Evolutionary conservation across 83 land plant species (phyloP), one percentile per base, ranked within the genome.

Genomic region (Thuja plicata): DNA sequence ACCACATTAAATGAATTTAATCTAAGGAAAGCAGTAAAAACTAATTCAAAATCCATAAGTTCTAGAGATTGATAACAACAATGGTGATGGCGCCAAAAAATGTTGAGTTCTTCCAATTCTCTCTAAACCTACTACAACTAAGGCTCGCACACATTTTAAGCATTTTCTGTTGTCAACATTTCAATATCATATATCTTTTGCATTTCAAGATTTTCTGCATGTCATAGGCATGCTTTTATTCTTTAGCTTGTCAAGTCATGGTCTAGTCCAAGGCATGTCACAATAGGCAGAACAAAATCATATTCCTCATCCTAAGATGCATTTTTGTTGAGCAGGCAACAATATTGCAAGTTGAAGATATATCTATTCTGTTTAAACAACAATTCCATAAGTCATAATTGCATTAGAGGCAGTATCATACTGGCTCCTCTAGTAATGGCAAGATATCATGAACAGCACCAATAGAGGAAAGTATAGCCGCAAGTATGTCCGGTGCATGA

Each of bases 401-500:
- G 57, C 57, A 84, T 46, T 24, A 35, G 37, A 57, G 37, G 19
- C 48, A 57, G 87, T 37, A 27, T 24, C 73, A 66, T 96, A 98
- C 99, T 90, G 99, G 99, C 89, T 98, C 99, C 89, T 95, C 97
- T 89, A 98, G 87, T 43, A 97, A 92, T 46, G 99, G 98, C 88
- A 98, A 90, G 38, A 98, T 94, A 80, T 97, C 92, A 87, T 92
- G 91, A 90, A 96, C 97, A 50, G 95, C 93, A 34, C 99, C 99
- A 90, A 95, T 89, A 84, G 94, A 96, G 16, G 95, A 93, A 45
- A 98, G 95, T 86, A 96, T 92, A 24, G 98, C 96, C 89, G 95
- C 93, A 90, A 98, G 94, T 62, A 98, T 91, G 92, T 94, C 92
- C 27, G 99, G 98, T 45, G 97, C 92, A 88, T 92, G 97, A 52